phyloP scores from a whole-genome alignment of 495 filamentous ascomycete genomes.

The Lasiosphaeris hirsuta region DNA sequence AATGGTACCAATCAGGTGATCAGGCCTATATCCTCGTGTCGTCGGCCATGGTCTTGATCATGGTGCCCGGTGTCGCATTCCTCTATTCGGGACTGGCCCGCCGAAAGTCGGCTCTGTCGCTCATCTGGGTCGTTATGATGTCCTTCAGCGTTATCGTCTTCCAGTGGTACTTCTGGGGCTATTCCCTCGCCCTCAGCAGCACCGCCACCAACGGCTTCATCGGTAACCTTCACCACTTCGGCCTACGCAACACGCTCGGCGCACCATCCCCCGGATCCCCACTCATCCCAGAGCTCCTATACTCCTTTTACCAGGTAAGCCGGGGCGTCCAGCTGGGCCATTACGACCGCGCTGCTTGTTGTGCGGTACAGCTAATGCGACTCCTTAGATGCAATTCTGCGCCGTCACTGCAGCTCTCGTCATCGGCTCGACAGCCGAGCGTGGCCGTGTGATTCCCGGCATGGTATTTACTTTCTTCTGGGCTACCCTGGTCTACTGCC shows the following conservation, averaged over 20 bases:
- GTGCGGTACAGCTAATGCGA: constrained; percentile 8
- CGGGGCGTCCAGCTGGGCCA: not conserved
- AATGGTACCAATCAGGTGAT: constrained; percentile 66
- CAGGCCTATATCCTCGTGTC: constrained; percentile 86
- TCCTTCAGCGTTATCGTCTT: constrained; percentile 85
- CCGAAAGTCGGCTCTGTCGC: constrained; percentile 88
- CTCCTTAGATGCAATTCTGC: constrained; percentile 85
- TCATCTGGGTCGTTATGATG: constrained; percentile 94
- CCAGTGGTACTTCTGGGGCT: constrained; percentile 99
- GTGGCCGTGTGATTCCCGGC: constrained; percentile 88
- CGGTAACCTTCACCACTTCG: constrained; percentile 83
- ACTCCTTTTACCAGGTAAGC: constrained; percentile 80
- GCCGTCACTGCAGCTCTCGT: constrained; percentile 89
- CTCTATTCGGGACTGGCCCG: constrained; percentile 99
- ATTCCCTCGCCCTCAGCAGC: constrained; percentile 86
- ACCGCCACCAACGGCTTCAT: constrained; percentile 79
- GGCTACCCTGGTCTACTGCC: constrained; percentile 97
- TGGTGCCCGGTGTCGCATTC: constrained; percentile 94
- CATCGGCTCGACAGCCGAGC: constrained; percentile 88
- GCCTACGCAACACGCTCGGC: constrained; percentile 73
- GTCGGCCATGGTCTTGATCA: constrained; percentile 92
- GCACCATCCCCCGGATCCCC: constrained; percentile 76
- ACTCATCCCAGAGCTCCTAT: constrained; percentile 83
- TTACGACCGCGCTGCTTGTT: not conserved
- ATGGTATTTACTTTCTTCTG: constrained; percentile 96